phyloP scores from a whole-genome alignment of 768 basidiomycete species.

The Psilocybe tampanensis region DNA sequence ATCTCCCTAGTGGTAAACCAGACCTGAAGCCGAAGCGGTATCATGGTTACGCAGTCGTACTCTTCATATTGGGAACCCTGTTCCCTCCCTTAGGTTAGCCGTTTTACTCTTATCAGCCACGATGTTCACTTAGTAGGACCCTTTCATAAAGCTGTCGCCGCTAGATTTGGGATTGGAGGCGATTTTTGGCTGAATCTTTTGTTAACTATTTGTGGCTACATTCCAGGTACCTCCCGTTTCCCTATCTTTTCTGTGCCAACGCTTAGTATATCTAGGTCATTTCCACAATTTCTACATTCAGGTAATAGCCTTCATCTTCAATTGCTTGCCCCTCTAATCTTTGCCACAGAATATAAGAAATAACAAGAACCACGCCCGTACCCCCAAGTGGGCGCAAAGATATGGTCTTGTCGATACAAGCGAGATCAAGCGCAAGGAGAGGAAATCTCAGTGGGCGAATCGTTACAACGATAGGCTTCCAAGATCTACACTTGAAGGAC shows the following conservation, averaged over 20 bases:
- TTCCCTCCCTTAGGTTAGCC: constrained; percentile 85
- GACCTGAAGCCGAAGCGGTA: constrained; percentile 69
- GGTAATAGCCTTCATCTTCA: constrained; percentile 36
- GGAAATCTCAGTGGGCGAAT: constrained; percentile 84
- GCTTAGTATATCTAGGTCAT: constrained; percentile 57
- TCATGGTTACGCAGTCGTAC: constrained; percentile 79
- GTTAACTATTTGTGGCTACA: constrained; percentile 89
- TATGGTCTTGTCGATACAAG: constrained; percentile 87
- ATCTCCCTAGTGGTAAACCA: constrained; percentile 48
- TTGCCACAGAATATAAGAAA: constrained; percentile 84
- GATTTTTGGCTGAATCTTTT: constrained; percentile 93
- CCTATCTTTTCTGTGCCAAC: not conserved
- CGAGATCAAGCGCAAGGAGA: constrained; percentile 75
- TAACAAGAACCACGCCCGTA: constrained; percentile 89
- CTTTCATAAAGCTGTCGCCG: constrained; percentile 74
- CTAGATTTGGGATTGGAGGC: constrained; percentile 86
- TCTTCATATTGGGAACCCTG: constrained; percentile 88
- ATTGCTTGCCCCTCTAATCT: constrained; percentile 4
- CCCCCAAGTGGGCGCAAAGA: constrained; percentile 94
- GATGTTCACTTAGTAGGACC: constrained; percentile 4
- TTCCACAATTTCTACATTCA: constrained; percentile 94
- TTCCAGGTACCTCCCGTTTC: constrained; percentile 60
- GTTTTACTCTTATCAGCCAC: not conserved
- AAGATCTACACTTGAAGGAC: constrained; percentile 68
- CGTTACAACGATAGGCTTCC: constrained; percentile 85